These are phyloP conservation scores for Halenospora varia DNA, from an alignment of 495 filamentous ascomycete genomes.

Conservation along the genomic window DNA sequence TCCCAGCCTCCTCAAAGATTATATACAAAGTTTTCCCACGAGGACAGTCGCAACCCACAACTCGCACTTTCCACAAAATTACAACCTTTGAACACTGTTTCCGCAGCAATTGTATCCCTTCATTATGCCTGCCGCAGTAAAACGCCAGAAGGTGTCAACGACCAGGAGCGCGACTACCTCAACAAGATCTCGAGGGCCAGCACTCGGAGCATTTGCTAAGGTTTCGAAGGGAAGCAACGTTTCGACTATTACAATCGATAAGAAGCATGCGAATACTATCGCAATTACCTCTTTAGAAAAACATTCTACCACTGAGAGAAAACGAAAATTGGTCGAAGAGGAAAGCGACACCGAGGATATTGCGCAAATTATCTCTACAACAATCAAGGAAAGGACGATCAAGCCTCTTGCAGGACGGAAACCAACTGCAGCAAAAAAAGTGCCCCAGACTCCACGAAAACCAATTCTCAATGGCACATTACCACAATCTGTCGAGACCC, in stretches of 20 bases:
- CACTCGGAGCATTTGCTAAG: constrained; percentile 23
- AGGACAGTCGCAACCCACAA: not conserved
- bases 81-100: constrained; percentile 14
- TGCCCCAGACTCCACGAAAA: constrained; percentile 20
- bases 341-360: constrained; percentile 6
- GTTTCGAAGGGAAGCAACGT: constrained; percentile 22
- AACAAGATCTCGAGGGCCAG: constrained; percentile 3
- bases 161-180: constrained; percentile 5
- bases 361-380: not conserved
- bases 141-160: constrained; percentile 19
- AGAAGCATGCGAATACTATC: constrained; percentile 10
- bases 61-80: constrained; percentile 15
- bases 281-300: not conserved
- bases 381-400: constrained; percentile 3
- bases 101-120: constrained; percentile 13
- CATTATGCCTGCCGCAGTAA: constrained; percentile 24
- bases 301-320: constrained; percentile 1
- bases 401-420: constrained; percentile 8
- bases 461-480: not conserved
- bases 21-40: not conserved
- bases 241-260: constrained; percentile 16
- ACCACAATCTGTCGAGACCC: constrained; percentile 12
- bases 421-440: not conserved
- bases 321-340: constrained; percentile 23
- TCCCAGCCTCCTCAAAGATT: constrained; percentile 15